Evolutionary conservation across 2,329 filamentous ascomycete genomes (phyloP), one percentile per base, ranked within the genome.

Genomic region (Teratosphaeria destructans): DNA sequence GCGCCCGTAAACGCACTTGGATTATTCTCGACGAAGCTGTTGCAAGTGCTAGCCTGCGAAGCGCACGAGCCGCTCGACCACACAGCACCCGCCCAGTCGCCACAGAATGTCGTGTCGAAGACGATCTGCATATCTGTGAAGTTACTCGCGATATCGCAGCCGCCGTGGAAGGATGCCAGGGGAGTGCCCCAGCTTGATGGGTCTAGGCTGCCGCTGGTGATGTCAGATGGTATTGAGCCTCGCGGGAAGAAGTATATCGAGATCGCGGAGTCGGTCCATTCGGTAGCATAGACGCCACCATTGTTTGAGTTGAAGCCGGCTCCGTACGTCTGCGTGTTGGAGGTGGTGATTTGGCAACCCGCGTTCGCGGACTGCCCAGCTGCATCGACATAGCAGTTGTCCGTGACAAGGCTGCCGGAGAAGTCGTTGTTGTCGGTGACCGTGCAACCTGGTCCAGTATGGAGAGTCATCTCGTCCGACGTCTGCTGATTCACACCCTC

Each of bases 161-260:
- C 65, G 16, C 74, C 72, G 52, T 66, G 82, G 72, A 89, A 90
- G 59, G 87, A 84, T 0, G 85, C 84, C 4, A 83, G 65, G 0
- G 86, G 83, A 1, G 72, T 77, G 27, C 85, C 85, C 85, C 87
- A 90, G 6, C 74, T 74, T 54, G 77, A 80, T 0, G 86, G 84
- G 64, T 86, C 77, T 0, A 86, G 87, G 0, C 62, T 67, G 43
- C 63, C 64, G 32, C 63, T 66, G 59, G 75, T 70, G 63, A 88
- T 80, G 65, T 72, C 72, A 3, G 59, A 52, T 0, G 74, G 73
- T 47, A 69, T 68, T 29, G 64, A 61, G 43, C 72, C 71, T 39
- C 71, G 69, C 4, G 71, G 68, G 67, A 74, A 75, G 67, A 74
- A 74, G 63, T 65, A 74, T 56, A 73, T 65, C 52, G 59, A 66